Evolutionary conservation across 2,329 filamentous ascomycete species (phyloP), one percentile per base, ranked within the genome.

Genomic region (Talaromyces sp.): DNA sequence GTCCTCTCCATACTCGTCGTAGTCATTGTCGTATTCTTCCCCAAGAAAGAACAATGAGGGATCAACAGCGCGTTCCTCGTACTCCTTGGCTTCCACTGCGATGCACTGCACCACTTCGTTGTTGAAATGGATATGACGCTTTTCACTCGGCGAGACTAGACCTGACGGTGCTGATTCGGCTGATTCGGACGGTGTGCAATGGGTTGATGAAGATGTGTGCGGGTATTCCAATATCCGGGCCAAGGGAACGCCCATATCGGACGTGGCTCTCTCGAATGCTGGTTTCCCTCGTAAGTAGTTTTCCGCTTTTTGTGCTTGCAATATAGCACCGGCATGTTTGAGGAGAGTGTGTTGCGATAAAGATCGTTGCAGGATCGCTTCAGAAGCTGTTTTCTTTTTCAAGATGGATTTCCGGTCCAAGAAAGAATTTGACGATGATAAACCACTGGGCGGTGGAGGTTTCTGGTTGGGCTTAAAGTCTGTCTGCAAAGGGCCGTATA

Each of bases 31-130:
- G 24, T 59, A 52, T 22, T 64, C 65, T 50, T 64, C 61, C 35
- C 61, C 65, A 3, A 66, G 52, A 37, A 64, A 64, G 16, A 66
- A 66, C 4, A 52, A 1, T 78, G 78, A 69, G 78, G 62, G 79
- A 39, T 80, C 77, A 43, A 70, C 75, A 45, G 78, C 76, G 24
- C 70, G 71, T 33, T 90, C 87, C 57, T 93, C 90, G 27, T 89
- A 89, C 68, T 91, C 88, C 79, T 96, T 96, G 70, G 88, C 85
- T 39, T 98, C 93, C 37, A 99, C 87, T 8, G 95, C 95, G 69
- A 97, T 97, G 75, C 93, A 97, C 75, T 98, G 94, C 75, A 93
- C 89, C 2, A 99, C 95, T 79, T 94, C 91, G 74, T 97, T 91
- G 74, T 97, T 95, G 77, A 99, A 99, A 73, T 96, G 92, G 69